phyloP scores from a whole-genome alignment of 129 eudicot genomes.

The Apium graveolens region DNA sequence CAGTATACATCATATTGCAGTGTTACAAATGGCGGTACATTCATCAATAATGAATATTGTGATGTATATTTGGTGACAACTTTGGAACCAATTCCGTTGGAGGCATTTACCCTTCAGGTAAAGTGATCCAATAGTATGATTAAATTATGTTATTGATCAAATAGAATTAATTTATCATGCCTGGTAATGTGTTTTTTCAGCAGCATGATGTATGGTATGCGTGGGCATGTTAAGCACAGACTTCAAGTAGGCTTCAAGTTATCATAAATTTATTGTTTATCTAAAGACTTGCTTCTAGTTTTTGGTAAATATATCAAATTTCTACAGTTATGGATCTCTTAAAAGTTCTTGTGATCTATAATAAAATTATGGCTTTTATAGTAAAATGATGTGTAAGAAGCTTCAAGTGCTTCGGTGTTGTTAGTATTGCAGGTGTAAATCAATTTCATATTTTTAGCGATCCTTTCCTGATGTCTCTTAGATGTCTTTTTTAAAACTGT shows the following conservation, averaged over 20 bases:
- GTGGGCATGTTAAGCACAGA: background rate
- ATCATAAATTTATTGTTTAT: background rate
- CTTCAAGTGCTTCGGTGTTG: background rate
- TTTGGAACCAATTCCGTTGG: slow-evolving; percentile 75
- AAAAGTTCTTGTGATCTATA: background rate
- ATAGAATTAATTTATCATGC: background rate
- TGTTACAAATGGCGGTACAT: slow-evolving; percentile 65
- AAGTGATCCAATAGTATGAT: background rate
- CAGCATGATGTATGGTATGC: background rate
- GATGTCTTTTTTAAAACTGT: background rate
- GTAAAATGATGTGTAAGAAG: no score
- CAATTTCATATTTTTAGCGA: background rate
- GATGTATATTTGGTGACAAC: slow-evolving; percentile 96
- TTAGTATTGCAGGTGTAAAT: background rate
- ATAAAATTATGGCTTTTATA: no score
- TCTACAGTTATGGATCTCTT: background rate
- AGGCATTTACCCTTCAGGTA: slow-evolving; percentile 97
- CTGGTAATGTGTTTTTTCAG: background rate
- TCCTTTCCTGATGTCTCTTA: background rate
- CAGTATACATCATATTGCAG: slow-evolving; percentile 39
- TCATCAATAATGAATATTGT: slow-evolving; percentile 76
- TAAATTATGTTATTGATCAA: background rate
- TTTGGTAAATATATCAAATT: background rate
- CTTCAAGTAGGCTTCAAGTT: background rate
- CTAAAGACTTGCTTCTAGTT: background rate